Evolutionary conservation across 306 rosid genomes (phyloP), one percentile per base, ranked within the genome.

Genomic region (Calophaca sinica): DNA sequence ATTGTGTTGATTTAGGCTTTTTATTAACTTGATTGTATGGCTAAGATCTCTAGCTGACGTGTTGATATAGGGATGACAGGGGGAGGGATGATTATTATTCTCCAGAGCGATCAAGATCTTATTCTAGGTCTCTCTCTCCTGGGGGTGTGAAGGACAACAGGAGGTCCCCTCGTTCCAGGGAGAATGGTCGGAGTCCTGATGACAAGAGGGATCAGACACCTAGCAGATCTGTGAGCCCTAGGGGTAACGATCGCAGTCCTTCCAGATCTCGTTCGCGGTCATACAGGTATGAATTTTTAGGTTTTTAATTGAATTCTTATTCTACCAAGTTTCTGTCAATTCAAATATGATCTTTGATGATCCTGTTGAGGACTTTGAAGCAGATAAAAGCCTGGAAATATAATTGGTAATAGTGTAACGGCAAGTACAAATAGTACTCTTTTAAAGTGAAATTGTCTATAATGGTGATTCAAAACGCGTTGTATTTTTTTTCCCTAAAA

Each of bases 71-170:
- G 96, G 84, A 81, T 75, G 93, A 7, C 52, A 79, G 88, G 84
- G 83, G 81, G 57, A 89, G 86, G 79, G 91, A 80, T 63, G 89
- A 77, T 61, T 77, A 82, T 81, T 82, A 58, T 13, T 88, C 96
- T 75, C 90, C 94, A 29, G 87, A 84, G 76, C 82, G 79, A 11
- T 87, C 97, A 44, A 84, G 91, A 80, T 91, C 97, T 86, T 75
- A 83, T 85, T 94, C 97, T 75, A 89, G 68, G 70, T 89, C 98
- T 74, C 87, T 73, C 81, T 85, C 88, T 4, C 94, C 84, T 3
- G 77, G 58, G 28, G 87, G 54, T 52, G 87, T 41, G 68, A 79
- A 80, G 79, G 93, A 87, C 36, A 54, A 79, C 74, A 80, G 84
- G 65, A 79, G 85, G 79, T 83, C 91, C 62, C 92, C 84, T 4